Conservation (phyloP, 169 alveolate genomes). For the Plasmodium fragile region DNA sequence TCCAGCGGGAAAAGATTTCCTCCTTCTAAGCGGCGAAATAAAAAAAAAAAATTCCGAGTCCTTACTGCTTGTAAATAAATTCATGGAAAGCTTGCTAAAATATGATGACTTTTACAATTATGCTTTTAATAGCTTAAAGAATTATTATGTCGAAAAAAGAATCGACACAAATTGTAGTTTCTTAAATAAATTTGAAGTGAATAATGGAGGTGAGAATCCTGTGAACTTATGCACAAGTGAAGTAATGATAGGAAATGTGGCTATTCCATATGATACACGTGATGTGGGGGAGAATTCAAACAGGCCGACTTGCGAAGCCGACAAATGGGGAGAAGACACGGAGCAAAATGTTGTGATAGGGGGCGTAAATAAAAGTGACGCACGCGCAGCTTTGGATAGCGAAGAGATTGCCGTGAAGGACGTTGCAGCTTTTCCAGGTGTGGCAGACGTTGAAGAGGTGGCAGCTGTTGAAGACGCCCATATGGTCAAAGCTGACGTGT, state of each 20-base stretch:
- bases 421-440: not conserved
- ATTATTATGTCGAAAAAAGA: conserved; percentile 5
- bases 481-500: not conserved
- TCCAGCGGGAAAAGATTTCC: not conserved
- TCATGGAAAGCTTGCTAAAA: conserved; percentile 46
- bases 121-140: conserved; percentile 14
- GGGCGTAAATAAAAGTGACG: not conserved
- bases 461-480: not conserved
- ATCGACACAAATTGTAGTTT: not conserved
- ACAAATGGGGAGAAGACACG: not conserved
- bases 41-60: conserved; percentile 2
- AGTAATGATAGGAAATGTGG: not conserved
- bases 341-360: not conserved
- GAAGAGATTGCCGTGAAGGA: not conserved
- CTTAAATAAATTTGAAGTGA: not conserved
- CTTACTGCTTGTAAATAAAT: conserved; percentile 36
- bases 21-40: conserved; percentile 2
- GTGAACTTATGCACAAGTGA: not conserved
- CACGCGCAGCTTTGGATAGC: not conserved
- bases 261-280: not conserved
- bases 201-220: not conserved
- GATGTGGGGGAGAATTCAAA: not conserved
- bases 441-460: not conserved
- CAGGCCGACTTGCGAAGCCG: not conserved
- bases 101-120: conserved; percentile 28